These are phyloP conservation scores for Dioscorea dumetorum DNA, from an alignment of 106 monocot genomes.

Conservation along the genomic window DNA sequence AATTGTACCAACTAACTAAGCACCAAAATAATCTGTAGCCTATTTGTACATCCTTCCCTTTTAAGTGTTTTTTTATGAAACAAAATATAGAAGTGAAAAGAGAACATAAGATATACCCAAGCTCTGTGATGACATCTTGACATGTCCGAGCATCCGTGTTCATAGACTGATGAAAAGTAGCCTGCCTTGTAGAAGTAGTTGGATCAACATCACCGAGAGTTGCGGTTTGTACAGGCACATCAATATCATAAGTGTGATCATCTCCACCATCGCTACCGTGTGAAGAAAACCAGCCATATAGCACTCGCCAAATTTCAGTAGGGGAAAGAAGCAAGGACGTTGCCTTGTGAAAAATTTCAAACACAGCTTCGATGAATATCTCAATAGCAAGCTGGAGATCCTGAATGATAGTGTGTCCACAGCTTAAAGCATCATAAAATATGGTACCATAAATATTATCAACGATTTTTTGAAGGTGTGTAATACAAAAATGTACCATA, in stretches of 20 bases:
- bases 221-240: constrained; percentile 48
- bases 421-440: background rate
- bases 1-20: no score
- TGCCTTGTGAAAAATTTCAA: constrained; percentile 75
- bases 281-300: constrained; percentile 44
- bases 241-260: constrained; percentile 8
- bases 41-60: no score
- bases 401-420: constrained; percentile 25
- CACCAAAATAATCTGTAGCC: no score
- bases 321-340: constrained; percentile 84
- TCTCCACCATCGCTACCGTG: constrained; percentile 9
- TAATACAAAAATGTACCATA: background rate
- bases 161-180: constrained; percentile 57
- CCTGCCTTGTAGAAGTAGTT: constrained; percentile 48
- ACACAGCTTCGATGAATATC: constrained; percentile 82
- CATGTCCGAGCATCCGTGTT: constrained; percentile 96
- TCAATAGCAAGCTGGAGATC: constrained; percentile 95
- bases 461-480: no score
- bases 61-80: no score
- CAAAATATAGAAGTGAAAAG: background rate
- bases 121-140: constrained; percentile 92
- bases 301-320: constrained; percentile 38
- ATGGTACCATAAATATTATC: background rate
- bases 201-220: constrained; percentile 69
- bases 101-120: constrained; percentile 54